Base-by-base conservation (phyloP, 1,284 basidiomycete species). In the Moesziomyces sp. region DNA sequence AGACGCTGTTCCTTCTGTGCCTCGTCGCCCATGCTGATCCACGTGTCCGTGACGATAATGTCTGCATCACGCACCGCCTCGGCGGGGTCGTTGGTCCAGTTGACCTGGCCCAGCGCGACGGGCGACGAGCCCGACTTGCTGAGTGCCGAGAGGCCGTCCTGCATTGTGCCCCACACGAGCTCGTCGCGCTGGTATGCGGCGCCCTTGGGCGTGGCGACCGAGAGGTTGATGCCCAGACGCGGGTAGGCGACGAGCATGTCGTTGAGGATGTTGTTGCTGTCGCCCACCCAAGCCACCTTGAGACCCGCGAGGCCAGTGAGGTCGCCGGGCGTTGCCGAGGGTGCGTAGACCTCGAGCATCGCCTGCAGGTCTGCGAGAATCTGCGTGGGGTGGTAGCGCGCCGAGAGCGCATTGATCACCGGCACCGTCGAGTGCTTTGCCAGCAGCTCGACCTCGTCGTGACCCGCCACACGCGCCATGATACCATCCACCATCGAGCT, bases 11-110 rank as follows among this genome's bases (percentile, higher is more conserved):
- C 91, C 79, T 95, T 94, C 84, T 97, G 93, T 1, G 90, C 91
- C 85, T 99, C 97, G 86, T 97, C 94, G 28, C 96, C 97, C 96
- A 99, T 99, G 5, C 93, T 96, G 79, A 99, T 94, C 82, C 82
- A 83, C 4, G 79, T 84, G 56, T 83, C 82, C 3, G 97, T 99
- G 21, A 97, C 89, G 51, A 99, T 91, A 21, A 98, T 89, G 83
- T 98, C 94, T 18, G 97, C 96, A 49, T 91, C 91, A 16, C 90
- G 86, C 14, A 98, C 91, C 0, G 97, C 96, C 81, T 94, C 93
- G 43, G 87, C 87, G 0, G 97, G 95, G 79, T 93, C 90, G 28
- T 87, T 86, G 21, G 89, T 88, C 91, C 93, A 93, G 81, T 86
- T 88, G 52, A 95, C 92, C 35, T 82, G 76, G 49, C 87, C 86